Percentiles rank a stretch among this genome's conserved stretches.
Conservation (phyloP, 208 protist genomes). For the Wallacemonas rigidus region DNA sequence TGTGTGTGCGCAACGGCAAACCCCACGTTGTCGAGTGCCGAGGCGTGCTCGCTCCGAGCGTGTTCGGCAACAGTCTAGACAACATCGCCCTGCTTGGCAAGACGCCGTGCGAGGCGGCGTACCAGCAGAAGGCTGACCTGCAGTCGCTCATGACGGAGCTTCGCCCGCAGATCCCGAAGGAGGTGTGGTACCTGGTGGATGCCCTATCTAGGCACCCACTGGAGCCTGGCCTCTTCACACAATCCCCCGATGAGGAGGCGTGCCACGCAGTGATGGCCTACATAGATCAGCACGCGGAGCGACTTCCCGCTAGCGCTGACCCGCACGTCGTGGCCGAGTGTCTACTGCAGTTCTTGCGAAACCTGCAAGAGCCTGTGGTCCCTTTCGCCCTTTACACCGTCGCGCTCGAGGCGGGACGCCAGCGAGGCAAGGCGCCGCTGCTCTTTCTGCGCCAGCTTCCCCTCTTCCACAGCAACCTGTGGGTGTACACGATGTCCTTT, state of each 20-base stretch:
- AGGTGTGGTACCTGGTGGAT: constrained; percentile 82
- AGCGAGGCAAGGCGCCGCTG: constrained; percentile 52
- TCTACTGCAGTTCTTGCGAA: constrained; percentile 73
- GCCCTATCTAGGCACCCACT: constrained; percentile 52
- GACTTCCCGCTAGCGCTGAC: constrained; percentile 38
- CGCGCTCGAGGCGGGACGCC: constrained; percentile 57
- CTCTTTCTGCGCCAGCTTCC: constrained; percentile 75
- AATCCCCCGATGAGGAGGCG: constrained; percentile 36
- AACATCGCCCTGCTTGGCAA: constrained; percentile 63
- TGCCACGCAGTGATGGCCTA: constrained; percentile 65
- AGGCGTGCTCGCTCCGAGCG: constrained; percentile 63
- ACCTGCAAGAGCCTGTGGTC: constrained; percentile 81
- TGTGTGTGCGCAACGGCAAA: constrained; percentile 63
- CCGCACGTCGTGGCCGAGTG: constrained; percentile 59
- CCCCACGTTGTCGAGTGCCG: constrained; percentile 65
- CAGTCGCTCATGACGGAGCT: constrained; percentile 33
- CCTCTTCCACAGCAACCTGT: constrained; percentile 82
- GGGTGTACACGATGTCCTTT: constrained; percentile 81
- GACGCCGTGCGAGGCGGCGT: constrained; percentile 60
- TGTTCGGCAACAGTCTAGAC: constrained; percentile 82
- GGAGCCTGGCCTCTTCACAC: constrained; percentile 66
- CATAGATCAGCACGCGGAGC: constrained; percentile 55
- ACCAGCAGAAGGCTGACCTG: constrained; percentile 44
- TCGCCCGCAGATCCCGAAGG: constrained; percentile 82
- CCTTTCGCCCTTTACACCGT: constrained; percentile 62